Evolutionary conservation across 306 rosid genomes (phyloP).

Genomic region (Cicer arietinum): DNA sequence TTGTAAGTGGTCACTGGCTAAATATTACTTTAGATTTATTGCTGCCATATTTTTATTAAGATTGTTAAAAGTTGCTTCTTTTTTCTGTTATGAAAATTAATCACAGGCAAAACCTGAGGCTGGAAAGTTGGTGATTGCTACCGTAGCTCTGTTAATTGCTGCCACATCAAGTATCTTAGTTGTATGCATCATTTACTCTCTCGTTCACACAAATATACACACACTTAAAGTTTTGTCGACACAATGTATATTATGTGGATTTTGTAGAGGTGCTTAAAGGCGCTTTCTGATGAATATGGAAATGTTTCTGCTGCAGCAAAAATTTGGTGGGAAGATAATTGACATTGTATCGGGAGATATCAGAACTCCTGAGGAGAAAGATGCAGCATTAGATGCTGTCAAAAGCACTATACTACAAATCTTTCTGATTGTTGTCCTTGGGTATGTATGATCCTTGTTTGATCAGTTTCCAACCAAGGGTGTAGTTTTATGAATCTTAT

Average conservation of each 20-base stretch:
- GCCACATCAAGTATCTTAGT: conserved; percentile 73
- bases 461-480: conserved; percentile 24
- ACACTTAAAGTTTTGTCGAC: background rate
- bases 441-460: conserved; percentile 63
- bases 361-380: conserved; percentile 58
- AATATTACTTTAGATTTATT: conserved; percentile 25
- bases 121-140: conserved; percentile 63
- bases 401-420: conserved; percentile 67
- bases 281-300: conserved; percentile 38
- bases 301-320: conserved; percentile 59
- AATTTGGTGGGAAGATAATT: conserved; percentile 75
- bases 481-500: conserved; percentile 13
- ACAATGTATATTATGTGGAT: background rate
- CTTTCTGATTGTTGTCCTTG: conserved; percentile 59
- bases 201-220: background rate
- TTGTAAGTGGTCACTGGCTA: conserved; percentile 57
- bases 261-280: conserved; percentile 32
- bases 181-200: conserved; percentile 51
- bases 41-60: conserved; percentile 19
- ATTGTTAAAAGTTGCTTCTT: conserved; percentile 15
- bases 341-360: conserved; percentile 75
- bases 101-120: conserved; percentile 74
- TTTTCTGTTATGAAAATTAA: conserved; percentile 6
- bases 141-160: conserved; percentile 70
- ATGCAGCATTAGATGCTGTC: conserved; percentile 65